Base-by-base conservation (phyloP, 2,329 filamentous ascomycete genomes). In the Aspergillus neotritici region DNA sequence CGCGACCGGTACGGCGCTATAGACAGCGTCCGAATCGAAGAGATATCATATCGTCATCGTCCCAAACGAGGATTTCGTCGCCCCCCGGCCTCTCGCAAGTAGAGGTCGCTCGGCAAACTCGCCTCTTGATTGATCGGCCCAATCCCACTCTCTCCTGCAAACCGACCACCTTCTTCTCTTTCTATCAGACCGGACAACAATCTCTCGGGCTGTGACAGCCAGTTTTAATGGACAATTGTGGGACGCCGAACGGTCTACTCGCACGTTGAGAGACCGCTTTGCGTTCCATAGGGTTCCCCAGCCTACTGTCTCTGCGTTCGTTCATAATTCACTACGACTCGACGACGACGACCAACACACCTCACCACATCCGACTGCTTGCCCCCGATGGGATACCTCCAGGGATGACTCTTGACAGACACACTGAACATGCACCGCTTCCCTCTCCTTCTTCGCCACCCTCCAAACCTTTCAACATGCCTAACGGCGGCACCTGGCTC, bases 271-370 rank as follows among this genome's bases (percentile, higher is more conserved):
- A 71, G 69, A 65, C 68, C 67, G 67, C 64, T 71, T 71, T 71
- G 70, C 70, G 69, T 73, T 73, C 69, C 69, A 72, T 72, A 64
- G 66, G 69, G 64, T 68, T 68, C 68, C 65, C 64, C 66, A 67
- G 65, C 66, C 66, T 65, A 58, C 50, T 46, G 37, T 33, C 35
- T 40, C 44, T 38, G 15, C 33, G 30, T 34, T 36, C 29, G 34
- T 34, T 41, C 41, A 34, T 36, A 35, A 35, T 16, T 29, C 32
- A 34, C 30, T 31, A 38, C 47, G 40, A 50, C 49, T 47, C 44
- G 47, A 37, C 45, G 16, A 49, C 25, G 29, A 49, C 47, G 40
- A 38, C 40, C 34, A n/a, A n/a, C n/a, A n/a, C 44, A 41, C 46
- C 43, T 25, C 50, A 40, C 40, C 45, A 44, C 43, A 25, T 46